phyloP scores from a whole-genome alignment of 306 rosid genomes.

The Fragaria nilgerrensis region DNA sequence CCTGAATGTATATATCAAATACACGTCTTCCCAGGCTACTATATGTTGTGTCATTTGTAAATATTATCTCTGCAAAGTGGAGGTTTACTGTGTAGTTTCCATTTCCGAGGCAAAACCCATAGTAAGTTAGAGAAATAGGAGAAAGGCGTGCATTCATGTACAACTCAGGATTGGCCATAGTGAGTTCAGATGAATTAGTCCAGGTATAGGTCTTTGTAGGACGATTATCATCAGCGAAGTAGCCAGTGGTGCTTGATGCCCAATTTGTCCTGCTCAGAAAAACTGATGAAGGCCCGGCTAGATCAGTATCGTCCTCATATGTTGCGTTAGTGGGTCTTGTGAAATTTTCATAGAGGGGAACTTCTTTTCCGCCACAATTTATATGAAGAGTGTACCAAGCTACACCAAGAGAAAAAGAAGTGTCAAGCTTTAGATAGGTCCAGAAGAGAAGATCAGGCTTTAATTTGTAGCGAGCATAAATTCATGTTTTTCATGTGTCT shows the following conservation, averaged over 20 bases:
- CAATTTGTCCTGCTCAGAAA: conserved; percentile 29
- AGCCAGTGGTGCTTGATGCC: conserved; percentile 57
- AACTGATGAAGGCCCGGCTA: conserved; percentile 30
- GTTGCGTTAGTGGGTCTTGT: background rate
- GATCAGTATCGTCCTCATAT: conserved; percentile 40
- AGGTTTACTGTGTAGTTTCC: conserved; percentile 40
- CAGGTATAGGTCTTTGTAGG: background rate
- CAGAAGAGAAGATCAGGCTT: background rate
- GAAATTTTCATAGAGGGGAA: background rate
- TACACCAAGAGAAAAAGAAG: conserved; percentile 14
- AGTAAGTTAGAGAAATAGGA: conserved; percentile 52
- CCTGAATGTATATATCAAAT: conserved; percentile 48
- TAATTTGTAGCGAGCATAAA: too few species aligned
- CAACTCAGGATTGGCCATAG: conserved; percentile 29
- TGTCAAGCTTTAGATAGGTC: background rate
- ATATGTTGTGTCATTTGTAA: conserved; percentile 17
- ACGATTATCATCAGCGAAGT: conserved; percentile 30
- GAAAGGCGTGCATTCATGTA: conserved; percentile 66
- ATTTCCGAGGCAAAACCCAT: conserved; percentile 35
- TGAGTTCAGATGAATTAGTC: conserved; percentile 30
- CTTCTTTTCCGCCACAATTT: conserved; percentile 49
- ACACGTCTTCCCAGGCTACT: conserved; percentile 48
- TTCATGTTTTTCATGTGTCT: background rate
- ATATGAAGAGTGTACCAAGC: conserved; percentile 47
- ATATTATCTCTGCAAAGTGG: conserved; percentile 43